Evolutionary conservation across 768 basidiomycete species (phyloP).

Genomic region (Brasilioporus rufonigricans): DNA sequence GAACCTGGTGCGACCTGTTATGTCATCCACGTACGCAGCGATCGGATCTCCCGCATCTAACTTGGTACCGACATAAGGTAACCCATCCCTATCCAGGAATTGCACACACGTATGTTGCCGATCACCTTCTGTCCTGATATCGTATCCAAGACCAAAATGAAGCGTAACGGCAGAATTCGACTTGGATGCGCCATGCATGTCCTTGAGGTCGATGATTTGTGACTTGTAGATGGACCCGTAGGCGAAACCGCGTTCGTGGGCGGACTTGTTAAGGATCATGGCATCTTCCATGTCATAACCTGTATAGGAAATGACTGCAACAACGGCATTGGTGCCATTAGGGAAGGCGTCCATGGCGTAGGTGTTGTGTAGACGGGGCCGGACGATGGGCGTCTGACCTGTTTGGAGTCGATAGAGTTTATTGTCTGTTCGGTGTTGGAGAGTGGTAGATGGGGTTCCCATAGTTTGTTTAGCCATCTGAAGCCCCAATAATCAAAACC

Average conservation of each 20-base stretch:
- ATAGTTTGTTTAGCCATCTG: conserved; percentile 99
- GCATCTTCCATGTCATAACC: conserved; percentile 99
- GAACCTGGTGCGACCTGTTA: conserved; percentile 74
- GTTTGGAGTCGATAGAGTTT: conserved; percentile 96
- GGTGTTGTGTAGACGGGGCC: conserved; percentile 85
- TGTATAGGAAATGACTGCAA: conserved; percentile 99
- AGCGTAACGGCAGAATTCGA: conserved; percentile 56
- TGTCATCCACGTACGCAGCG: conserved; percentile 86
- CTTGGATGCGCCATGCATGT: conserved; percentile 65
- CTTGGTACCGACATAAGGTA: conserved; percentile 74
- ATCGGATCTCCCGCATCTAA: conserved; percentile 75
- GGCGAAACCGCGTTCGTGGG: conserved; percentile 95
- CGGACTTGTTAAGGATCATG: conserved; percentile 99
- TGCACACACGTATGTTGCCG: conserved; percentile 42
- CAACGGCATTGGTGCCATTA: conserved; percentile 96
- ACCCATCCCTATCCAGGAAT: conserved; percentile 77
- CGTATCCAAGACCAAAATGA: conserved; percentile 88
- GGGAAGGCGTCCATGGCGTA: conserved; percentile 99
- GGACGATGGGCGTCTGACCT: conserved; percentile 92
- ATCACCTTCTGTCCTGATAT: conserved; percentile 58
- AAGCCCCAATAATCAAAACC: conserved; percentile 8
- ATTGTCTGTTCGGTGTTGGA: conserved; percentile 94
- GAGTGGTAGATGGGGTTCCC: conserved; percentile 94
- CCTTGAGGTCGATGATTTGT: conserved; percentile 85
- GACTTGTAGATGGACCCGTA: conserved; percentile 98